Percentiles rank a stretch among this genome's conserved stretches.
phyloP scores from a whole-genome alignment of 1,284 basidiomycete genomes.

The Hymenochaete sp. region DNA sequence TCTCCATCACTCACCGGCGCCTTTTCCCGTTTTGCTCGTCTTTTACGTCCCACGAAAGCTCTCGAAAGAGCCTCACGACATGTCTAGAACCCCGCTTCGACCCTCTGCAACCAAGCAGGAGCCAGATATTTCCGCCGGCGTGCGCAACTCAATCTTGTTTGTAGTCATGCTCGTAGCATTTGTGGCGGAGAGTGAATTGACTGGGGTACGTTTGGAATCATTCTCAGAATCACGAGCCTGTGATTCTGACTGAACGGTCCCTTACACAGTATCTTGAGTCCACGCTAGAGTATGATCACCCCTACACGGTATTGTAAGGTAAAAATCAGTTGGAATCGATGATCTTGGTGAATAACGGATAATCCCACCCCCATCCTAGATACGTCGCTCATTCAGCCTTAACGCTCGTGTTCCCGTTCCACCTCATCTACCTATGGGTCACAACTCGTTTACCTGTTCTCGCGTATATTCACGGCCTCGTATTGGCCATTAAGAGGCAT shows the following conservation, averaged over 20 bases:
- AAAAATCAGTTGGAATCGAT: no score
- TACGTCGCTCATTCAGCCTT: slow-evolving; percentile 72
- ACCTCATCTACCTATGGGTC: slow-evolving; percentile 51
- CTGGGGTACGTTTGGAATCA: slow-evolving; percentile 43
- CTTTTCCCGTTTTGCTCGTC: slow-evolving; percentile 21
- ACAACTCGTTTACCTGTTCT: slow-evolving; percentile 38
- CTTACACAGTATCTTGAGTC: slow-evolving; percentile 62
- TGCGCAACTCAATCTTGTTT: slow-evolving; percentile 42
- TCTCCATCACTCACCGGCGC: no score
- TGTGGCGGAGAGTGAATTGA: slow-evolving; percentile 59
- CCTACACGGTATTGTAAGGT: slow-evolving; percentile 74
- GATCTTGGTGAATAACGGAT: slow-evolving; percentile 4
- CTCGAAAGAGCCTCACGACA: no score
- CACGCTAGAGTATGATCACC: slow-evolving; percentile 57
- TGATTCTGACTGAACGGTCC: background rate
- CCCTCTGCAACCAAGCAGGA: no score
- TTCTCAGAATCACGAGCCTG: background rate
- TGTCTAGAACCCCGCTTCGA: slow-evolving; percentile 20
- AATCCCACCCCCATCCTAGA: slow-evolving; percentile 29
- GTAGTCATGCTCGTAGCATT: slow-evolving; percentile 49
- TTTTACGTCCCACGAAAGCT: slow-evolving; percentile 20
- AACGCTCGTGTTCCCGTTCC: slow-evolving; percentile 59
- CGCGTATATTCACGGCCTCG: slow-evolving; percentile 41
- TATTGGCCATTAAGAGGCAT: slow-evolving; percentile 34
- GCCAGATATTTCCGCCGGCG: slow-evolving; percentile 24